Evolutionary conservation across 192 early-diverging fungal species (phyloP).

Genomic region (Entomortierella beljakovae): DNA sequence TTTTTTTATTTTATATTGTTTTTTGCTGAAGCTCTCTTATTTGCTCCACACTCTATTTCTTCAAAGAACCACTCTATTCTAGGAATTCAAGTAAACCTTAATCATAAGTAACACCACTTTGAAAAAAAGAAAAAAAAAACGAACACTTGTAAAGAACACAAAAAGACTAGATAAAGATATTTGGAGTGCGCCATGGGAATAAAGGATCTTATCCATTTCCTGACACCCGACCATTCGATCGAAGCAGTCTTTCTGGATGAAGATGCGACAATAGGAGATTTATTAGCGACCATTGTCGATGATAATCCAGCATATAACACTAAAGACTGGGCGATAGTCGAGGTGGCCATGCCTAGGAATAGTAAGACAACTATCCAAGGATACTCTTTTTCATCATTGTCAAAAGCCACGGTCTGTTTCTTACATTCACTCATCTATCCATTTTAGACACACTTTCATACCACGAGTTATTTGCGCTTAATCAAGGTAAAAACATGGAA

Average conservation of each 20-base stretch:
- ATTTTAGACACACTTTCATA: constrained; percentile 32
- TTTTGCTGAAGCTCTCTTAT: too few relatives aligned
- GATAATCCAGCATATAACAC: constrained; percentile 24
- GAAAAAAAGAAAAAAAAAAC: neutral
- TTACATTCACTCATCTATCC: neutral
- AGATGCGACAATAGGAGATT: constrained; percentile 43
- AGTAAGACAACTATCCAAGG: constrained; percentile 5
- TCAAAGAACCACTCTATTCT: too few relatives aligned
- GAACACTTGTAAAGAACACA: too few relatives aligned
- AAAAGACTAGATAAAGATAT: neutral
- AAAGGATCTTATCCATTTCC: constrained; percentile 50
- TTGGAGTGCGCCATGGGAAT: constrained; percentile 27
- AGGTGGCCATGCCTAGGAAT: constrained; percentile 48
- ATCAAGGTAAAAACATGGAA: constrained; percentile 37
- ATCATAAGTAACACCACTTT: neutral
- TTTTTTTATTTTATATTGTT: too few relatives aligned
- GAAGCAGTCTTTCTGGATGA: constrained; percentile 45
- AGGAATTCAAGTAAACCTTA: too few relatives aligned
- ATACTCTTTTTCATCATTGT: neutral
- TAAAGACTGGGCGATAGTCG: constrained; percentile 37
- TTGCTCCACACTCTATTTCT: too few relatives aligned
- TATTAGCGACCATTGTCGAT: constrained; percentile 24
- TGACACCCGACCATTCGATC: constrained; percentile 49
- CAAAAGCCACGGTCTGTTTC: neutral
- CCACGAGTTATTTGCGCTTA: constrained; percentile 44